Conservation (phyloP, 2,329 filamentous ascomycete species). For the Parascedosporium putredinis region DNA sequence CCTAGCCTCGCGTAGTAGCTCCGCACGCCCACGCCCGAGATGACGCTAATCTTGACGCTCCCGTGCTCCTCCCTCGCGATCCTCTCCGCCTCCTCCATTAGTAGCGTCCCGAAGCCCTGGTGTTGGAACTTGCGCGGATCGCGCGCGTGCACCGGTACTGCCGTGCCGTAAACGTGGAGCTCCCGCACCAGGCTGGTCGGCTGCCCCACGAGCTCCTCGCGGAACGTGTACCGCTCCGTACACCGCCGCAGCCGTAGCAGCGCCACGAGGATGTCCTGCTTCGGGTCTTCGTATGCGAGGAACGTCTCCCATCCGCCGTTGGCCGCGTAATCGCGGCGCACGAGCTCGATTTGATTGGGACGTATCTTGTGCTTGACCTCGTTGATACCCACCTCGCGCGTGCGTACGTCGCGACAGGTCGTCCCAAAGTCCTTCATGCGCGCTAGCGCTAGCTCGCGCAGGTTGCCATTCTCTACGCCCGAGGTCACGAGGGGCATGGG, state of each 20-base stretch:
- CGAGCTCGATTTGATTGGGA: slow-evolving; percentile 89
- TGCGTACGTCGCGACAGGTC: slow-evolving; percentile 89
- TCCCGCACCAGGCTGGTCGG: slow-evolving; percentile 88
- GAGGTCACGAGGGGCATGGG: slow-evolving; percentile 98
- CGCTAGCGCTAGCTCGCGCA: slow-evolving; percentile 86
- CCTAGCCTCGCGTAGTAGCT: slow-evolving; percentile 92
- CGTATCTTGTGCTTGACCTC: slow-evolving; percentile 99
- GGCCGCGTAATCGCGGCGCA: slow-evolving; percentile 85
- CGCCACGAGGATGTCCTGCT: slow-evolving; percentile 94
- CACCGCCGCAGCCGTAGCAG: slow-evolving; percentile 84
- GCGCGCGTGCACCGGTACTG: slow-evolving; percentile 91
- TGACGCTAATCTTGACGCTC: slow-evolving; percentile 89
- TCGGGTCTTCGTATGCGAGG: slow-evolving; percentile 93
- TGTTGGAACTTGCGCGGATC: slow-evolving; percentile 97
- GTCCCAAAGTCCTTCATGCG: slow-evolving; percentile 99
- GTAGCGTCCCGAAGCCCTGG: slow-evolving; percentile 86
- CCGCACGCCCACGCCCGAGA: slow-evolving; percentile 92
- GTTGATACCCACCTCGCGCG: slow-evolving; percentile 94
- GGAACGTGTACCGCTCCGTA: slow-evolving; percentile 81
- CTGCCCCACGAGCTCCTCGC: slow-evolving; percentile 74
- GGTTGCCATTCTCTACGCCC: slow-evolving; percentile 93
- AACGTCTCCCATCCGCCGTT: slow-evolving; percentile 99
- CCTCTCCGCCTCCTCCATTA: slow-evolving; percentile 97
- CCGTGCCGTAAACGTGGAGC: slow-evolving; percentile 91
- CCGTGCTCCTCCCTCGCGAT: slow-evolving; percentile 93